Base-by-base conservation (phyloP, 148 eudicot species). In the Cornus controversa region DNA sequence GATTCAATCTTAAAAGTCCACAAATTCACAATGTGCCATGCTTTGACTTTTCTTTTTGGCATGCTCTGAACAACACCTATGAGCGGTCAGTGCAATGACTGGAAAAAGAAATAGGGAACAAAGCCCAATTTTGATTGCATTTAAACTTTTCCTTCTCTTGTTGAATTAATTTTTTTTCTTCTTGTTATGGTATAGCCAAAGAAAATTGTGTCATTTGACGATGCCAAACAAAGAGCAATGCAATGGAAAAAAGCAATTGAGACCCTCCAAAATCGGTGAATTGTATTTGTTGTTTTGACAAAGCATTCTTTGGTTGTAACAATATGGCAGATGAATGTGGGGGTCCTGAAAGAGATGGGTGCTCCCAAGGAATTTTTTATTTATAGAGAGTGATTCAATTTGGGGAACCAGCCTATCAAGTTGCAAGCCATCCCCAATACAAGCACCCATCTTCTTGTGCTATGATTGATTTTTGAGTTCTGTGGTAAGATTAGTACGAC, bases 241-340 rank as follows among this genome's bases (percentile, higher is more conserved):
- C 99, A 96, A 75, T 96, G 99, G 99, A 93, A 96, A 80, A 93
- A 93, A 84, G 92, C 98, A 53, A 92, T 96, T 5, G 99, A 93
- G 84, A 85, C 94, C 76, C 97, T 96, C 80, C 99, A 96, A 75
- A 90, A 88, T 75, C 93, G 87, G 80, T 94, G 84, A 85, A 45
- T 42, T 29, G 15, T 76, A 26, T 37, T 66, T 26, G 28, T 80
- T 58, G 40, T 74, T 80, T 81, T 28, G 74, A 37, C 75, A 20
- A 73, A 79, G 53, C 74, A 76, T 84, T 84, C 82, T 80, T 78
- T 80, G 31, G 47, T 72, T 75, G 83, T 77, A 82, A 80, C 74
- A 69, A 45, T 54, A 64, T 40, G 69, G 80, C 79, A 80, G 81
- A 77, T 79, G 47, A 50, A 69, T 63, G 1, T 6, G 54, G 82